A percentile compares a stretch with the other conserved stretches of the same genome.
These are phyloP conservation scores for Fusarium albidum DNA, from an alignment of 2,329 filamentous ascomycete species.

Conservation along the genomic window DNA sequence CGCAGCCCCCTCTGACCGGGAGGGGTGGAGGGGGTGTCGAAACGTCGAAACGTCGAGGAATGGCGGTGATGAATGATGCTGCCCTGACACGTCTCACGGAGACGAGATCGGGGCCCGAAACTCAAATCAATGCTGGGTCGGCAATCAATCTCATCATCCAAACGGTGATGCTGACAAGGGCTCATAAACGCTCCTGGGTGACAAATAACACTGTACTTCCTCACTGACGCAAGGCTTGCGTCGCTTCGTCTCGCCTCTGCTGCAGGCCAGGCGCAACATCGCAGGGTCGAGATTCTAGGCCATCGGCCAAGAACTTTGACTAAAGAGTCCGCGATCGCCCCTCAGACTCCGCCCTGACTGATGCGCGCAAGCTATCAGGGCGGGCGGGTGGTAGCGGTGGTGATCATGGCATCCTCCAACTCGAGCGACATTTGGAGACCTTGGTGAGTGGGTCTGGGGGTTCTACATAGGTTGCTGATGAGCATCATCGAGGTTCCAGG, in stretches of 20 bases:
- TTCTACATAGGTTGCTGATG: slow-evolving; percentile 1
- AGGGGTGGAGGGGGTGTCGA: slow-evolving; percentile 4
- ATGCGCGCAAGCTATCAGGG: slow-evolving; percentile 15
- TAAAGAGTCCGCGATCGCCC: slow-evolving; percentile 19
- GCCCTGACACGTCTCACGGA: slow-evolving; percentile 28
- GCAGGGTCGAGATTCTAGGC: slow-evolving; percentile 10
- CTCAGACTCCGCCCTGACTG: slow-evolving; percentile 25
- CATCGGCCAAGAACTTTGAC: slow-evolving; percentile 18
- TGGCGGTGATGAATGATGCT: slow-evolving; percentile 32
- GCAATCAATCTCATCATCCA: not conserved
- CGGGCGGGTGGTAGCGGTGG: slow-evolving; percentile 20
- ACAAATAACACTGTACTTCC: slow-evolving; percentile 6
- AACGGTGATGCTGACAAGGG: slow-evolving; percentile 17
- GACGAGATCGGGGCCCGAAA: slow-evolving; percentile 14
- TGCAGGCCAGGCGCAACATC: slow-evolving; percentile 9
- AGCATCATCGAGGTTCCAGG: not conserved
- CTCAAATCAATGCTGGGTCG: slow-evolving; percentile 6
- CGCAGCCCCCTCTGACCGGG: slow-evolving; percentile 32
- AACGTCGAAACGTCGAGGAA: no score
- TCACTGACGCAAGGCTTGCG: not conserved
- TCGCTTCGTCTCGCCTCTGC: not conserved
- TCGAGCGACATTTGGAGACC: no score
- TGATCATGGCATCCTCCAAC: not conserved
- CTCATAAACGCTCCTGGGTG: not conserved
- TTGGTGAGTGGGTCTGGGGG: not conserved